Evolutionary conservation across 345 rosid species (phyloP).

Genomic region (Syzygium aromaticum): DNA sequence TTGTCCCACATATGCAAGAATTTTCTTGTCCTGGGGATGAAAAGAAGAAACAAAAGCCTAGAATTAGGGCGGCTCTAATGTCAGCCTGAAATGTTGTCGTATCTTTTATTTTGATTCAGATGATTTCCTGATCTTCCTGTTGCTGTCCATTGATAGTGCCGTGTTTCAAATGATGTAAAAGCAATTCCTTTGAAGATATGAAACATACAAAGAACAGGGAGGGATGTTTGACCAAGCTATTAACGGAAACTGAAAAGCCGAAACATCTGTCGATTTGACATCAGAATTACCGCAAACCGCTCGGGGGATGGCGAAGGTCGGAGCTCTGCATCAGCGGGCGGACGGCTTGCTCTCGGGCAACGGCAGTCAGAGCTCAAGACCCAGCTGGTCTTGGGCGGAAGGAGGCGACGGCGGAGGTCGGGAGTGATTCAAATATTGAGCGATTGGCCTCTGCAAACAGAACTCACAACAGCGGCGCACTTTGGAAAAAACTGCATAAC

Average conservation of each 20-base stretch:
- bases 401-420: too few species aligned
- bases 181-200: not conserved
- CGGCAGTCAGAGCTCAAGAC: too few species aligned
- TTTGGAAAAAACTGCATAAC: too few species aligned
- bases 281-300: conserved; percentile 39
- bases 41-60: not conserved
- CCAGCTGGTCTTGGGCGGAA: too few species aligned
- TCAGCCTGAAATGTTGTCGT: not conserved
- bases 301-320: not conserved
- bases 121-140: not conserved
- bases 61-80: not conserved
- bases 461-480: too few species aligned
- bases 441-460: too few species aligned
- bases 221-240: not conserved
- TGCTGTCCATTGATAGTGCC: not conserved
- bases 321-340: too few species aligned
- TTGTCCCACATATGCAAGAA: not conserved
- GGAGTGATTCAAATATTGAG: too few species aligned
- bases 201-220: not conserved
- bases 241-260: not conserved
- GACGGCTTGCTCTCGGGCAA: too few species aligned
- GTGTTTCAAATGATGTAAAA: not conserved
- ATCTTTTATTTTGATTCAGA: not conserved
- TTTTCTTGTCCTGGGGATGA: not conserved
- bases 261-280: too few species aligned